Conservation (phyloP, 257 asterid genomes). For the Nicotiana paniculata region DNA sequence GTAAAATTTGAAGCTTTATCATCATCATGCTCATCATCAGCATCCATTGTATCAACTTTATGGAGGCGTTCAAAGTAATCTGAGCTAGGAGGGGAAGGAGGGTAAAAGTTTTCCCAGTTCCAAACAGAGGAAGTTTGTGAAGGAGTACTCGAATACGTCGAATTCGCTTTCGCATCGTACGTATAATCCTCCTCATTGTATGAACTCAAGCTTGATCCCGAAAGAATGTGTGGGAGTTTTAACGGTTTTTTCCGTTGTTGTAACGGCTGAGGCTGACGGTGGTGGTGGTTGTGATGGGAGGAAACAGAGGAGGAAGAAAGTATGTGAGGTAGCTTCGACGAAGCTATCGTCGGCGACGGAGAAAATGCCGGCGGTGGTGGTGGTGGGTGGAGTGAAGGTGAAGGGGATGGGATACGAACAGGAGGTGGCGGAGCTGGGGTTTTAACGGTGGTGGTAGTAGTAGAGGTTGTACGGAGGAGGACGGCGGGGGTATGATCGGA, state of each 20-base stretch:
- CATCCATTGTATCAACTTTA: slow-evolving; percentile 25
- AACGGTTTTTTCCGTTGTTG: slow-evolving; percentile 41
- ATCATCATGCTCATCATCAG: slow-evolving; percentile 38
- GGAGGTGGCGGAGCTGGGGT: slow-evolving; percentile 16
- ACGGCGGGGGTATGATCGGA: slow-evolving; percentile 84
- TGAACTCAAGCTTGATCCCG: slow-evolving; percentile 65
- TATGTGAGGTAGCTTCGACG: slow-evolving; percentile 31
- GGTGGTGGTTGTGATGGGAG: not conserved
- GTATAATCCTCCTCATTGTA: slow-evolving; percentile 25
- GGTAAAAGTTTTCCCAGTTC: slow-evolving; percentile 95
- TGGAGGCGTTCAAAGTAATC: slow-evolving; percentile 65
- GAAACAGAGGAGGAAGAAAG: slow-evolving; percentile 30
- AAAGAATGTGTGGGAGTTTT: slow-evolving; percentile 78
- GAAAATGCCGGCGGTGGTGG: slow-evolving; percentile 34
- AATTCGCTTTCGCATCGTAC: slow-evolving; percentile 53
- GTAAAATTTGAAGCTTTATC: slow-evolving; percentile 38
- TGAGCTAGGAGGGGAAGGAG: slow-evolving; percentile 90
- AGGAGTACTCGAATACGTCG: slow-evolving; percentile 73
- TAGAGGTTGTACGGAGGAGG: slow-evolving; percentile 55
- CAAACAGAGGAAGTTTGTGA: slow-evolving; percentile 89
- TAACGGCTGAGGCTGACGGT: slow-evolving; percentile 18
- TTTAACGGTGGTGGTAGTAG: slow-evolving; percentile 33
- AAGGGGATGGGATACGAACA: slow-evolving; percentile 29
- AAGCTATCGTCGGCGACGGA: slow-evolving; percentile 28
- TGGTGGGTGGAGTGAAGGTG: slow-evolving; percentile 32